A percentile compares a stretch with the other conserved stretches of the same genome.
Conservation (phyloP, 257 asterid genomes). For the Solanum gracilifrons region DNA sequence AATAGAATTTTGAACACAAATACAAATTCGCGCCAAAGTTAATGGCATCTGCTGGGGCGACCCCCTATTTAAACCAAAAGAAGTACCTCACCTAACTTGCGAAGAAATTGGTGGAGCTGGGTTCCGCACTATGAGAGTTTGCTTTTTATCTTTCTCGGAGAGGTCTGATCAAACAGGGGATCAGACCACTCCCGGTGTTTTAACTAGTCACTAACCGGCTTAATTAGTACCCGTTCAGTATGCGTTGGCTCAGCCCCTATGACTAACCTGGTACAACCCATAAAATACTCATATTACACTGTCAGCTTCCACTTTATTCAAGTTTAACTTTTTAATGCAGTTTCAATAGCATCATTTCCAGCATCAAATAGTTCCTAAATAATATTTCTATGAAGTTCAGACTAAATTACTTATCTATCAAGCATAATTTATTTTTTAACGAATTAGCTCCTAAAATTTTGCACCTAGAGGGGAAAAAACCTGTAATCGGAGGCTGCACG, state of each 20-base stretch:
- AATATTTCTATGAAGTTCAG: background rate
- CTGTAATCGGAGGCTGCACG: constrained; percentile 59
- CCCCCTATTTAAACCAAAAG: no score
- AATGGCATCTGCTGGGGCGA: background rate
- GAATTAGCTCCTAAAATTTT: background rate
- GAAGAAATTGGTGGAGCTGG: background rate
- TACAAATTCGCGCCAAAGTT: background rate
- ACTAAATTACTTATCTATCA: background rate
- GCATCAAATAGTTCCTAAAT: background rate
- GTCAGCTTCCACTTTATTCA: background rate
- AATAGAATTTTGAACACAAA: background rate
- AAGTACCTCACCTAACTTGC: no score
- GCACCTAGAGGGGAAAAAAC: constrained; percentile 7
- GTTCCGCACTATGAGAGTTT: background rate
- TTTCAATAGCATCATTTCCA: background rate
- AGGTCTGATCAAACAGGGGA: background rate
- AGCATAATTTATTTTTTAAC: background rate
- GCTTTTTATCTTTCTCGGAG: background rate
- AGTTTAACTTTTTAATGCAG: background rate
- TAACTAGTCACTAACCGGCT: background rate
- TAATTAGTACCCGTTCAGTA: background rate
- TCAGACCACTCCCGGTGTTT: background rate
- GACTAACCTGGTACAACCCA: background rate
- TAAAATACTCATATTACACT: background rate
- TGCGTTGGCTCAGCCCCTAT: background rate